Base-by-base conservation (phyloP, 192 early-diverging fungal species). In the Entomortierella chlamydospora region DNA sequence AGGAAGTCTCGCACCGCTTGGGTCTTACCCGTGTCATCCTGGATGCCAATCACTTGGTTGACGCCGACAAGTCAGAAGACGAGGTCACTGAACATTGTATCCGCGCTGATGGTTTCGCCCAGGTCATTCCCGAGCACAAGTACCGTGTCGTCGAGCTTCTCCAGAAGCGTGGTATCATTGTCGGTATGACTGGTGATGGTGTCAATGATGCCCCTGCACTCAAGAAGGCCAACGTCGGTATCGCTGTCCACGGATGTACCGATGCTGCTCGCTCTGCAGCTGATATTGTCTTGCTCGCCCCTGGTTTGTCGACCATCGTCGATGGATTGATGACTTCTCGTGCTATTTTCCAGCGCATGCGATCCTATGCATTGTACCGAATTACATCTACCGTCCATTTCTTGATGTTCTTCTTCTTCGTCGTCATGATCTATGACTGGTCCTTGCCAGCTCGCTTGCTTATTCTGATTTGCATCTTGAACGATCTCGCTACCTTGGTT, bases 61-160 rank as follows among this genome's bases (percentile, higher is more conserved):
- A 96, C 73, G 83, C 88, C 11, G 80, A 84, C 59, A 89, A 87
- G 50, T 83, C 85, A 18, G 96, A 98, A 61, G 93, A 93, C 60
- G 91, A 91, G 69, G 83, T 97, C 17, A 94, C 92, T 39, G 90
- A 94, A 81, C 91, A 95, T 73, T 94, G 93, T 68, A 78, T 90
- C 39, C 92, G 94, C 58, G 93, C 94, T 12, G 97, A 98, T 77
- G 97, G 97, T 23, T 98, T 98, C 84, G 97, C 95, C 8, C 94
- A 97, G 77, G 97, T 98, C 28, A 97, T 96, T 82, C 96, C 97
- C 29, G 97, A 98, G 81, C 96, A 98, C 91, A 98, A 98, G 84
- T 97, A 95, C 83, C 88, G 90, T 34, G 95, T 98, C 8, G 96
- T 98, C 41, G 96, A 98, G 84, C 81, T 97, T 34, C 83, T 98